These are phyloP conservation scores for Chaetoceros muelleri DNA, from an alignment of 108 stramenopile species.

Conservation along the genomic window DNA sequence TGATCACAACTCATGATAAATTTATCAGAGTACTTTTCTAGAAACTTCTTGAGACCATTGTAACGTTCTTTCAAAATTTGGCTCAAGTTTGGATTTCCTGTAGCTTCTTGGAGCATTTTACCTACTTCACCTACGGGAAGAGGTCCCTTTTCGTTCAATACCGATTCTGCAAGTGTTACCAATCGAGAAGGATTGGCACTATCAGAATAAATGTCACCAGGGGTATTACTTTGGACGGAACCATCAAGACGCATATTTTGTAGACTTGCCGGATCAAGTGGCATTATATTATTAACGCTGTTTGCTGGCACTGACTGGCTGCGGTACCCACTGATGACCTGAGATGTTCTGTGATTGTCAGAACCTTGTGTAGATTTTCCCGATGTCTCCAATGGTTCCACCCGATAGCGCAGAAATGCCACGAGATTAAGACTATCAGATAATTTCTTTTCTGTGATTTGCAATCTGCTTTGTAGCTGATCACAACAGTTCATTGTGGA, in stretches of 20 bases:
- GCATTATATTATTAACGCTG: background rate
- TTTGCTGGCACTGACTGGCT: background rate
- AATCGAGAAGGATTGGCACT: background rate
- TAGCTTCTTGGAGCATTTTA: background rate
- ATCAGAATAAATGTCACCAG: background rate
- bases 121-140: background rate
- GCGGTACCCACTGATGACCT: background rate
- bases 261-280: background rate
- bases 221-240: no score
- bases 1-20: background rate
- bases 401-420: background rate
- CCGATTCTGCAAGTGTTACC: background rate
- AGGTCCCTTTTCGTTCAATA: background rate
- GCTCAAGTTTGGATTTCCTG: background rate
- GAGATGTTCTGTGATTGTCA: background rate
- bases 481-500: background rate
- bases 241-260: no score
- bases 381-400: background rate
- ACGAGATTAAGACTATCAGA: background rate
- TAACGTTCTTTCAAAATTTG: background rate
- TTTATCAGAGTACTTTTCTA: background rate
- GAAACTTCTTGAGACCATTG: background rate
- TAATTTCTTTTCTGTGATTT: background rate
- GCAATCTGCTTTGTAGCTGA: background rate
- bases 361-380: background rate